Evolutionary conservation across 768 basidiomycete species (phyloP).

Genomic region (Tricholoma terreum): DNA sequence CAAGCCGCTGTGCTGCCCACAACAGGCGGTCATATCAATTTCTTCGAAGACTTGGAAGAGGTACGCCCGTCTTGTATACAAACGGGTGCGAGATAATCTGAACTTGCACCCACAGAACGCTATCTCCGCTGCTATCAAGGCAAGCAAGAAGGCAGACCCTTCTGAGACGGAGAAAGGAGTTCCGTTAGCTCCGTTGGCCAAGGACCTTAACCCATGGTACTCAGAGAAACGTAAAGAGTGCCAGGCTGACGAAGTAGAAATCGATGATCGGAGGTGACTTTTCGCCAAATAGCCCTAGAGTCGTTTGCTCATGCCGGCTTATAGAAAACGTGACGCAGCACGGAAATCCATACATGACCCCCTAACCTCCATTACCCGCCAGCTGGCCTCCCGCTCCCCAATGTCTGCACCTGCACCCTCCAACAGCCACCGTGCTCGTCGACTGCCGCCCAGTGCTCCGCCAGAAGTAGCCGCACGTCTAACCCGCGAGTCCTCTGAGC

Average conservation of each 20-base stretch:
- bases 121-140: constrained; percentile 42
- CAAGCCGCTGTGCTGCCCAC: constrained; percentile 39
- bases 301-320: not conserved
- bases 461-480: constrained; percentile 57
- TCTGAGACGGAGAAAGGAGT: constrained; percentile 68
- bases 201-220: constrained; percentile 86
- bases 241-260: constrained; percentile 14
- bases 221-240: constrained; percentile 22
- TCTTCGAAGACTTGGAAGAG: constrained; percentile 81
- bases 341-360: constrained; percentile 69
- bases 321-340: constrained; percentile 59
- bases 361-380: constrained; percentile 67
- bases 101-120: constrained; percentile 34
- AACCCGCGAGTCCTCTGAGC: constrained; percentile 70
- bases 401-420: constrained; percentile 14
- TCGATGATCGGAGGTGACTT: constrained; percentile 32
- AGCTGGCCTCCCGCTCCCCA: constrained; percentile 45
- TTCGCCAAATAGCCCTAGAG: not conserved
- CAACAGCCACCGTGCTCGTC: constrained; percentile 13
- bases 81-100: not conserved
- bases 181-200: constrained; percentile 67
- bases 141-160: constrained; percentile 45
- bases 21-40: constrained; percentile 71
- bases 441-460: constrained; percentile 24
- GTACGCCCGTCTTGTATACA: constrained; percentile 31